These are phyloP conservation scores for Thelonectria rubi DNA, from an alignment of 2,329 filamentous ascomycete species.

Conservation along the genomic window DNA sequence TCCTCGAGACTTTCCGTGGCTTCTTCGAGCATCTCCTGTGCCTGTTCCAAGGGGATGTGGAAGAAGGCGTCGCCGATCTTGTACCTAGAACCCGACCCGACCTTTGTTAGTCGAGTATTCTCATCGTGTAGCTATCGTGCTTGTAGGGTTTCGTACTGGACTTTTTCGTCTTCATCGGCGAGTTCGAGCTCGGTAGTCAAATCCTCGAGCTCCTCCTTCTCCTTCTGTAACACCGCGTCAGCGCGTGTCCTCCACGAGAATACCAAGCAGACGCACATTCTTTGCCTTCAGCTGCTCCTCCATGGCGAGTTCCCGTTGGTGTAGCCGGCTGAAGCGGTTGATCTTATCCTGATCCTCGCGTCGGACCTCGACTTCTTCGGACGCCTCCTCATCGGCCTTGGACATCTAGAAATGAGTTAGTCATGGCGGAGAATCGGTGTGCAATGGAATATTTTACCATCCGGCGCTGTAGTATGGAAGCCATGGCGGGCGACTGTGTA, in stretches of 20 bases:
- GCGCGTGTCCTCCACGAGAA: constrained; percentile 3
- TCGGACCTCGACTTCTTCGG: constrained; percentile 90
- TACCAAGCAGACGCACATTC: constrained; percentile 66
- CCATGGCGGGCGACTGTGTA: constrained; percentile 43
- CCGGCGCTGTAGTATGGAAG: constrained; percentile 64
- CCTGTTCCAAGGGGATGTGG: constrained; percentile 82
- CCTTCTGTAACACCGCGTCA: constrained; percentile 71
- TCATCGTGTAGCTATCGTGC: neutral
- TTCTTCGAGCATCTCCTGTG: constrained; percentile 81
- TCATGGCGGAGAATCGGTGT: neutral
- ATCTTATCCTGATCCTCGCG: constrained; percentile 99
- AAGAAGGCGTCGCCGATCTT: constrained; percentile 98
- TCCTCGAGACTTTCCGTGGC: constrained; percentile 79
- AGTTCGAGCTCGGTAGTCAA: constrained; percentile 91
- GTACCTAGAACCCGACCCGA: constrained; percentile 68
- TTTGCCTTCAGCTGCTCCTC: constrained; percentile 85
- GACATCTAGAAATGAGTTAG: constrained; percentile 71
- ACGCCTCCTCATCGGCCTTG: constrained; percentile 87
- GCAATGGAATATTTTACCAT: constrained; percentile 57
- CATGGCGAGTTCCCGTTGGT: constrained; percentile 81
- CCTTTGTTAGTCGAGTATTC: neutral
- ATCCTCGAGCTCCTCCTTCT: constrained; percentile 97
- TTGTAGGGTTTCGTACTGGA: constrained; percentile 73
- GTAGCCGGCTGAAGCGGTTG: constrained; percentile 94
- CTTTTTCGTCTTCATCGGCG: constrained; percentile 91